Evolutionary conservation across 2,329 filamentous ascomycete genomes (phyloP).

Genomic region (Microdochium bolleyi): DNA sequence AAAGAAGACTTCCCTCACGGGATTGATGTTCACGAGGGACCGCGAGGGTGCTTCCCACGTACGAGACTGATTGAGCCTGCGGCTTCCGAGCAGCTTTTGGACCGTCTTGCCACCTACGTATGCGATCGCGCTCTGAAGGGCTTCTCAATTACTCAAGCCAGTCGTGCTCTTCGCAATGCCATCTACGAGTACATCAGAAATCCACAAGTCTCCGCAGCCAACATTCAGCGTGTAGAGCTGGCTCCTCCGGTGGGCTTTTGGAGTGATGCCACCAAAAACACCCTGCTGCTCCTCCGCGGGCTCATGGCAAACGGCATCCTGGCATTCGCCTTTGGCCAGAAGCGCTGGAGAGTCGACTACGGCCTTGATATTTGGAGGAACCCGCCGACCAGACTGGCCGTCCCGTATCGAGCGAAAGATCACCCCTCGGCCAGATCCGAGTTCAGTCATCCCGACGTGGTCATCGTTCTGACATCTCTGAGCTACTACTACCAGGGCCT

Average conservation of each 20-base stretch:
- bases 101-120: constrained; percentile 26
- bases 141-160: constrained; percentile 31
- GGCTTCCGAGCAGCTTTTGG: constrained; percentile 20
- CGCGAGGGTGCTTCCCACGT: constrained; percentile 32
- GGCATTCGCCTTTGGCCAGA: constrained; percentile 41
- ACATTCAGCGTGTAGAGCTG: constrained; percentile 26
- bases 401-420: constrained; percentile 55
- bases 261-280: constrained; percentile 18
- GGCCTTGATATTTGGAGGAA: constrained; percentile 38
- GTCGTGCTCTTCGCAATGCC: constrained; percentile 15
- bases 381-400: constrained; percentile 37
- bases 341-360: constrained; percentile 60
- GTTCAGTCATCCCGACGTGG: constrained; percentile 54
- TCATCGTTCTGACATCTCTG: constrained; percentile 46
- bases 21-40: constrained; percentile 29
- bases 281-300: constrained; percentile 42
- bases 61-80: constrained; percentile 35
- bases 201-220: constrained; percentile 11
- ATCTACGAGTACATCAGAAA: constrained; percentile 37
- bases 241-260: constrained; percentile 23
- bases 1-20: constrained; percentile 21
- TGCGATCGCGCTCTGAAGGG: constrained; percentile 30
- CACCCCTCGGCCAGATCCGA: constrained; percentile 45
- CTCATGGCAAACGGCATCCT: constrained; percentile 49
- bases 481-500: constrained; percentile 52